Base-by-base conservation (phyloP, 2,329 filamentous ascomycete genomes). In the Escovopsis weberi region DNA sequence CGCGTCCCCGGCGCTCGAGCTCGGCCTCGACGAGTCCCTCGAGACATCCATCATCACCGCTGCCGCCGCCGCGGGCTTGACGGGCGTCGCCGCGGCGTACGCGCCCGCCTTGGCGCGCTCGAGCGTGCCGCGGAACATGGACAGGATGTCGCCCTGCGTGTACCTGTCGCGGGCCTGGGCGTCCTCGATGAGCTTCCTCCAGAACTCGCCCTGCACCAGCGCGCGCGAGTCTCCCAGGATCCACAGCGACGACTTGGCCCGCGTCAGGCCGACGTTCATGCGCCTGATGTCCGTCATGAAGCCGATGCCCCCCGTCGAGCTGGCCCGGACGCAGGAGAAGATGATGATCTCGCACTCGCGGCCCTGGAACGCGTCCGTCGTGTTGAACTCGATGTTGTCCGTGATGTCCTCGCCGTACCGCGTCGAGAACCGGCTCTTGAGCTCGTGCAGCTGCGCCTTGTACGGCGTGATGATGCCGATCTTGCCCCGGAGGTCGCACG, bases 391-490 rank as follows among this genome's bases (percentile, higher is more conserved):
- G 50, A 98, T 82, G 18, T 74, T 74, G 30, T 83, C 80, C 23
- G 80, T 72, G 50, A 98, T 87, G 0, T 60, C 63, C 4, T 84
- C 75, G 33, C 89, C 87, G 55, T 83, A 96, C 37, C 70, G 70
- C 12, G 72, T 66, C 8, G 70, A 65, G 59, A 98, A 98, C 2
- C 80, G 78, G 38, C 71, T 68, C 49, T 83, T 87, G 45, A 98
- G 70, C 59, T 87, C 81, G 44, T 73, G 77, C 12, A 98, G 67
- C 59, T 98, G 91, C 18, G 86, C 87, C 59, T 96, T 98, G 64
- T 98, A 98, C 0, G 89, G 91, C 1, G 93, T 96, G 58, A 98
- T 98, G 59, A 98, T 89, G 52, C 91, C 91, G 43, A 98, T 82
- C 57, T 94, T 94, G 47, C 83, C 78, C 34, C 72, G 75, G 51